phyloP scores from a whole-genome alignment of 441 rosid genomes.

The Biscutella laevigata region DNA sequence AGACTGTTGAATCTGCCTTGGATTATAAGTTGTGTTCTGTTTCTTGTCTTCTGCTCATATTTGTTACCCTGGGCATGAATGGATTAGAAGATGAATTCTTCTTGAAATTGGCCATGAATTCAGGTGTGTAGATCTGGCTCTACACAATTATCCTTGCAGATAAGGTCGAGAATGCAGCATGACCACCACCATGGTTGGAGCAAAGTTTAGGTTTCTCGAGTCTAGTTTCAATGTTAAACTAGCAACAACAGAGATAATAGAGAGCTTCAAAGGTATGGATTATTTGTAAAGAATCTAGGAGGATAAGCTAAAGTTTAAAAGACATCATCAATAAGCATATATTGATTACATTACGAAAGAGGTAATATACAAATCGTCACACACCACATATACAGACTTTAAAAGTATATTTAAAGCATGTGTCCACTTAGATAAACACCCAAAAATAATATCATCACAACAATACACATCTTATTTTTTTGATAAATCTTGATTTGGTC shows the following conservation, averaged over 20 bases:
- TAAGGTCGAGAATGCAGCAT: not conserved
- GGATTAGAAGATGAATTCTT: no score
- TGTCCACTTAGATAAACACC: not conserved
- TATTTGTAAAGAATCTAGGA: not conserved
- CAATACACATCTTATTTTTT: slow-evolving; percentile 9
- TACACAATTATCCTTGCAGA: not conserved
- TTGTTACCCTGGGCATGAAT: not conserved
- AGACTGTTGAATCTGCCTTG: no score
- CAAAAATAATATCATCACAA: slow-evolving; percentile 3
- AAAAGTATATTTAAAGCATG: not conserved
- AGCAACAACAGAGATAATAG: no score
- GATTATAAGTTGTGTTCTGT: not conserved
- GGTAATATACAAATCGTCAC: slow-evolving; percentile 20
- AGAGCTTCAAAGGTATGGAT: not conserved
- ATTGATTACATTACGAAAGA: slow-evolving; percentile 10
- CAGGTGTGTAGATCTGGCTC: not conserved
- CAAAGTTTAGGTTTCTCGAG: not conserved
- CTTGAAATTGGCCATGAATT: not conserved
- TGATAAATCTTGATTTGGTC: slow-evolving; percentile 2
- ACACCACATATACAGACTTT: slow-evolving; percentile 19
- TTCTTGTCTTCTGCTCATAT: not conserved
- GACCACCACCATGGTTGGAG: not conserved
- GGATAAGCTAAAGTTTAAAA: not conserved
- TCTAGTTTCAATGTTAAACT: not conserved
- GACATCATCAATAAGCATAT: not conserved